Conservation (phyloP, 1,139 yeast genomes). For the Zygoascus sp. region DNA sequence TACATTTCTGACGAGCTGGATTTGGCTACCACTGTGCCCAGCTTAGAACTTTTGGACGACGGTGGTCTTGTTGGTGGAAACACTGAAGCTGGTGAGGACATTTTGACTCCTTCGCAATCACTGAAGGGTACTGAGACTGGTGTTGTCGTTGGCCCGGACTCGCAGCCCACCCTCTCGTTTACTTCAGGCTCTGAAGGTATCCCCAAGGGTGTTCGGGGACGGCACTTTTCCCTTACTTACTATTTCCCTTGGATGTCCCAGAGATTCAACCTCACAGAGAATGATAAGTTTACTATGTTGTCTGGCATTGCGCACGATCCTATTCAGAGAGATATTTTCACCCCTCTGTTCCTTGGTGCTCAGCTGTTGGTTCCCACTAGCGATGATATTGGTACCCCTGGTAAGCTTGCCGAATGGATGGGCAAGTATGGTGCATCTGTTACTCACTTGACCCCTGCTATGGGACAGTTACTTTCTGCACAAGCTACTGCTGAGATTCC, state of each 20-base stretch:
- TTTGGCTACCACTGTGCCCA: conserved; percentile 70
- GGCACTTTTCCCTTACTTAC: conserved; percentile 94
- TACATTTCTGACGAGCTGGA: conserved; percentile 68
- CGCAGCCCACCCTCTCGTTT: conserved; percentile 92
- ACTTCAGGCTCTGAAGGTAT: conserved; percentile 99
- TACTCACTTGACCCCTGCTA: conserved; percentile 97
- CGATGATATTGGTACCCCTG: conserved; percentile 98
- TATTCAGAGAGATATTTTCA: conserved; percentile 97
- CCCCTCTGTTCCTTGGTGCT: conserved; percentile 95
- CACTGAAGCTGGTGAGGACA: conserved; percentile 41
- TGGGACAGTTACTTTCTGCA: conserved; percentile 96
- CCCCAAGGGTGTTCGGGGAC: conserved; percentile 97
- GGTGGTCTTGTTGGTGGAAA: conserved; percentile 68
- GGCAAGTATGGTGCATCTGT: conserved; percentile 85
- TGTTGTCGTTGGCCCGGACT: conserved; percentile 95
- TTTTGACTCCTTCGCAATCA: conserved; percentile 45
- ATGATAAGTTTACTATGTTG: conserved; percentile 92
- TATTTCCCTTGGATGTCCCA: conserved; percentile 98
- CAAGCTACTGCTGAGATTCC: conserved; percentile 93
- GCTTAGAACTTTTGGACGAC: conserved; percentile 68
- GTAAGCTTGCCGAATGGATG: conserved; percentile 97
- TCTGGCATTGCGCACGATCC: conserved; percentile 99
- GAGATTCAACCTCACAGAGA: conserved; percentile 67
- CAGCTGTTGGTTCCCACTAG: conserved; percentile 87
- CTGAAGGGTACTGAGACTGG: conserved; percentile 63